Conservation (phyloP, 1,284 basidiomycete species). For the Apiotrichum brassicae region DNA sequence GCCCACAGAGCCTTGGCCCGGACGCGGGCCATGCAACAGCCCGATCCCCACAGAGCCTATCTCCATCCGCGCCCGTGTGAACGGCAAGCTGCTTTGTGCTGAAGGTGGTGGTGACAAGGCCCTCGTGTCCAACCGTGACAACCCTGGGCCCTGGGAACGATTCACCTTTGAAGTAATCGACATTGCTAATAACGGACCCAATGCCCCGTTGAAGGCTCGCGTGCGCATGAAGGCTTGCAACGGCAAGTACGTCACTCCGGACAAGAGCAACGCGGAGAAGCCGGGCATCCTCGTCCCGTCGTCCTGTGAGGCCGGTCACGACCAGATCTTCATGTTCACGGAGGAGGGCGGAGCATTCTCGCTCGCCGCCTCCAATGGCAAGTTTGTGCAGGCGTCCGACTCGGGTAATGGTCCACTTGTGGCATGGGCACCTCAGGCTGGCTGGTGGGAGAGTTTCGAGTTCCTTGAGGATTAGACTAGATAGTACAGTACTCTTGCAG, state of each 20-base stretch:
- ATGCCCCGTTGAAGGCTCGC: background rate
- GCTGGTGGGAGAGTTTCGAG: conserved; percentile 20
- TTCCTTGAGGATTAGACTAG: background rate
- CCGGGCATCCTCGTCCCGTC: conserved; percentile 4
- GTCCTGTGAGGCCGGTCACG: background rate
- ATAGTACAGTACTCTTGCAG: background rate
- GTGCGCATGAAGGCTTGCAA: conserved; percentile 6
- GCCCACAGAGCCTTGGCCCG: conserved; percentile 16
- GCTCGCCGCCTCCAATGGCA: conserved; percentile 9
- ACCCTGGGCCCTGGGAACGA: conserved; percentile 7
- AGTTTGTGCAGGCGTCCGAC: conserved; percentile 8
- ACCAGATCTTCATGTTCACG: conserved; percentile 9
- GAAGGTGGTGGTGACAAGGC: conserved; percentile 7
- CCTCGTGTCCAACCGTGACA: conserved; percentile 3
- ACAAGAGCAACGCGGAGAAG: background rate
- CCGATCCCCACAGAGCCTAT: background rate
- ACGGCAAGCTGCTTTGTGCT: conserved; percentile 10
- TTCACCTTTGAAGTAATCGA: background rate
- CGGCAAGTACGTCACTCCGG: conserved; percentile 9
- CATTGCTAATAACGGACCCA: background rate
- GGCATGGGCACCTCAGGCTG: conserved; percentile 2
- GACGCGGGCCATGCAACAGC: conserved; percentile 5
- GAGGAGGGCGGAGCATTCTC: background rate
- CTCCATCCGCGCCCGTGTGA: conserved; percentile 4
- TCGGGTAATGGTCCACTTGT: conserved; percentile 2